Evolutionary conservation across 202 grass and related monocot species (phyloP), one percentile per base, ranked within the genome.

Genomic region (Elaeis oleifera): DNA sequence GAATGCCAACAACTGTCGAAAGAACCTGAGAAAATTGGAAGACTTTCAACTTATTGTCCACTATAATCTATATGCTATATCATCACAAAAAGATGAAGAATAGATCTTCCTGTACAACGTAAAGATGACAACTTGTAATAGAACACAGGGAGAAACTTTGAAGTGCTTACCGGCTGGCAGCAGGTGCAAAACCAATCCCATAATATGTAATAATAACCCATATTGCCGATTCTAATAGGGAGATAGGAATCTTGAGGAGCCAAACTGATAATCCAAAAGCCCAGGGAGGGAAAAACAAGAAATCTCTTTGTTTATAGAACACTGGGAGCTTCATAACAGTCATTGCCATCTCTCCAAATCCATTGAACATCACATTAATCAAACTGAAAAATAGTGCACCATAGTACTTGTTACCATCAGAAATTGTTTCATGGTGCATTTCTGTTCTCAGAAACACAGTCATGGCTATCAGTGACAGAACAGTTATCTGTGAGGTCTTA

Each of bases 221-320:
- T 51, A 96, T 74, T 6, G 29, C 53, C 7, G 87, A 14, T 36
- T 96, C 91, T 31, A 96, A 16, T 5, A 96, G 29, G 0, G 91
- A 90, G 63, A 90, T 16, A 18, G 91, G 91, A 65, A 88, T 39
- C 59, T 74, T 84, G 9, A 88, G 70, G 52, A 90, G 24, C 54
- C 76, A 80, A 73, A 76, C 78, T 63, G 84, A 75, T 31, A 96
- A 56, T 15, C 72, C 86, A 59, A 78, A 83, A 49, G 81, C 78
- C 91, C 91, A 96, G 2, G 91, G 61, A 0, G 90, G 91, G 28
- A 85, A 90, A 69, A 96, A 96, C 8, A 90, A 65, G 56, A 73
- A 80, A 74, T 96, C 91, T 52, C 87, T 88, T 16, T 96, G 91
- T 63, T 88, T 96, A 63, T 88, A 90, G 68, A 90, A 85, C 9